Base-by-base conservation (phyloP, 495 filamentous ascomycete genomes). In the Hypoxylon intermedium region DNA sequence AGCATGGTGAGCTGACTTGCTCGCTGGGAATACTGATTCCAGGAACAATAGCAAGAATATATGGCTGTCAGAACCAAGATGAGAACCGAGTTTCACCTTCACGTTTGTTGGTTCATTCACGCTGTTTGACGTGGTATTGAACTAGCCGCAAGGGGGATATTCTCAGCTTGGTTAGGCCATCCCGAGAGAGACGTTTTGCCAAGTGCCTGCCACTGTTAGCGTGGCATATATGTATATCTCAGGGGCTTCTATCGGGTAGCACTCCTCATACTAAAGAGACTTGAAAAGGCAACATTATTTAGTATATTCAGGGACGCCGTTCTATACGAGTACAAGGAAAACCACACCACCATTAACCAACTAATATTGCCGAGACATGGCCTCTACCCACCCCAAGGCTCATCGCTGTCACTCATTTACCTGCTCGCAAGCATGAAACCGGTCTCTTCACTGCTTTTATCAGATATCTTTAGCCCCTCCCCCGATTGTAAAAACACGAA, bases 401-500 rank as follows among this genome's bases (percentile, higher is more conserved):
- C 15, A 1, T 12, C 5, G 20, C 40, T 13, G 15, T 23, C n/a
- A 9, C 24, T 11, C 12, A 28, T 21, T 49, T 18, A 36, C 30
- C 16, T 7, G 16, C 16, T 16, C 15, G 20, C 15, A 7, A 49
- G 46, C 28, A 21, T 16, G 20, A 49, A 16, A 12, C 21, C 43
- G 7, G 16, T 28, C 43, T 33, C 43, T 13, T 33, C 23, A 15
- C 28, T 23, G 7, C 16, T 1, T 9, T 23, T 24, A 3, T 21
- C 12, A 33, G 26, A n/a, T 6, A 21, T 21, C 46, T 49, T 49
- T 7, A 37, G 23, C 2, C 28, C 46, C 6, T 21, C 42, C n/a
- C 24, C 15, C 3, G 30, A 23, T 5, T 28, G 30, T 12, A 37
- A 11, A 19, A 66, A 67, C 0, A 72, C 53, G 1, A 68, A 46